phyloP scores from a whole-genome alignment of 1,284 basidiomycete genomes.

The Salmacisia buchloeana region DNA sequence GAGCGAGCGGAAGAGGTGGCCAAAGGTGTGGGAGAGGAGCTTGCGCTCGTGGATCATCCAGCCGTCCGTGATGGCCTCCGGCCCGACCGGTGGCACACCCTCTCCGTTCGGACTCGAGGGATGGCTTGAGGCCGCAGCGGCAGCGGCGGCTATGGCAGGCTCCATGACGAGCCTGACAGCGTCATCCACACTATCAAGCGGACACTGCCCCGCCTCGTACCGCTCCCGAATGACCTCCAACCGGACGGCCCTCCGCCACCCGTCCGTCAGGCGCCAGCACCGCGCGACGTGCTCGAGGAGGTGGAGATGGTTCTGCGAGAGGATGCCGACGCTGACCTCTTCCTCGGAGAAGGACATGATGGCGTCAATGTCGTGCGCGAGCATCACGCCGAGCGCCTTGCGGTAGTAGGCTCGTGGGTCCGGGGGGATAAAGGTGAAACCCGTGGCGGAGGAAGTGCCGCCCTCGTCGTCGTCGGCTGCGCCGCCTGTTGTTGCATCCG shows the following conservation, averaged over 20 bases:
- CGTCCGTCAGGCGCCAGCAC: slow-evolving; percentile 78
- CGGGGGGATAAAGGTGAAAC: slow-evolving; percentile 80
- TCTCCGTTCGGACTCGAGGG: background rate
- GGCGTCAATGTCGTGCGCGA: slow-evolving; percentile 77
- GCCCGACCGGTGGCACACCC: slow-evolving; percentile 48
- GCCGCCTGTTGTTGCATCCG: background rate
- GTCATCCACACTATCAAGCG: slow-evolving; percentile 77
- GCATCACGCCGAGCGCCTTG: slow-evolving; percentile 73
- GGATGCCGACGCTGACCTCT: slow-evolving; percentile 87
- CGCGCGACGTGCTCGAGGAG: slow-evolving; percentile 80
- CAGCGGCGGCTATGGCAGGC: background rate
- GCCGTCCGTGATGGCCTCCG: slow-evolving; percentile 57
- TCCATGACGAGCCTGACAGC: background rate
- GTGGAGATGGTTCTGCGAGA: slow-evolving; percentile 74
- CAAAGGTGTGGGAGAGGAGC: slow-evolving; percentile 41
- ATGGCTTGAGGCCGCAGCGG: background rate
- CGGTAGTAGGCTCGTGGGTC: slow-evolving; percentile 80
- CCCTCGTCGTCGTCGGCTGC: slow-evolving; percentile 26
- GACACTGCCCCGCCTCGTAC: slow-evolving; percentile 83
- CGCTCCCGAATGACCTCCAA: slow-evolving; percentile 79
- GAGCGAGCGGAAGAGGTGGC: slow-evolving; percentile 72
- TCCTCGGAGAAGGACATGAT: slow-evolving; percentile 88
- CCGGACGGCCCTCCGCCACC: slow-evolving; percentile 74
- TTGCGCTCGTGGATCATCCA: slow-evolving; percentile 79
- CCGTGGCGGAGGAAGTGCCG: slow-evolving; percentile 19